phyloP scores from a whole-genome alignment of 306 rosid species.

The Cucurbita moschata region DNA sequence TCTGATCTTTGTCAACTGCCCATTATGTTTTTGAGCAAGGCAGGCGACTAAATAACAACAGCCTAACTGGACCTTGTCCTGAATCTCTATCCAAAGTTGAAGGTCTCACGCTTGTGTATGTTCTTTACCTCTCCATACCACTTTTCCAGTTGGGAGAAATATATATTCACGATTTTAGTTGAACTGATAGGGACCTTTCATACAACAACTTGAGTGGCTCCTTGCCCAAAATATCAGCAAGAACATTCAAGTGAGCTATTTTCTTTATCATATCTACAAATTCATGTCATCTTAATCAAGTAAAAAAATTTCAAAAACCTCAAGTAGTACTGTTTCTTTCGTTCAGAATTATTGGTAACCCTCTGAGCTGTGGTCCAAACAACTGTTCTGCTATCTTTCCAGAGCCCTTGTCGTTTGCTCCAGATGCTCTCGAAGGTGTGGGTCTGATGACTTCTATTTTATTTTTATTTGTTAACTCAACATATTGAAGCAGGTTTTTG shows the following conservation, averaged over 20 bases:
- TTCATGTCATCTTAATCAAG: not conserved
- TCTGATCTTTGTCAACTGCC: not conserved
- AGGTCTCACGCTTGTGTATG: constrained; percentile 90
- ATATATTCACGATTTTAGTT: constrained; percentile 1
- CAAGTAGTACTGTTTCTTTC: not conserved
- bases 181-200: constrained; percentile 70
- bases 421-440: constrained; percentile 55
- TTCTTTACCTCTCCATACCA: constrained; percentile 6
- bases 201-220: constrained; percentile 84
- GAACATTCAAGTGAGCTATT: constrained; percentile 79
- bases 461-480: not conserved
- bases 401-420: constrained; percentile 83
- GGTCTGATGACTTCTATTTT: not conserved
- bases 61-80: constrained; percentile 80
- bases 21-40: constrained; percentile 19
- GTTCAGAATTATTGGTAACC: constrained; percentile 78
- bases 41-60: constrained; percentile 93
- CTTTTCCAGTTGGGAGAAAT: not conserved
- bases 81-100: constrained; percentile 52
- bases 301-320: not conserved
- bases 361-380: constrained; percentile 76
- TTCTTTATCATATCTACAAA: not conserved
- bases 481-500: constrained; percentile 8
- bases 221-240: constrained; percentile 70
- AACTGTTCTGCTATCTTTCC: constrained; percentile 74